A percentile compares a stretch with the other conserved stretches of the same genome.
Evolutionary conservation across 371 early-diverging fungal species (phyloP).

Genomic region (Rhizopus microsporus): DNA sequence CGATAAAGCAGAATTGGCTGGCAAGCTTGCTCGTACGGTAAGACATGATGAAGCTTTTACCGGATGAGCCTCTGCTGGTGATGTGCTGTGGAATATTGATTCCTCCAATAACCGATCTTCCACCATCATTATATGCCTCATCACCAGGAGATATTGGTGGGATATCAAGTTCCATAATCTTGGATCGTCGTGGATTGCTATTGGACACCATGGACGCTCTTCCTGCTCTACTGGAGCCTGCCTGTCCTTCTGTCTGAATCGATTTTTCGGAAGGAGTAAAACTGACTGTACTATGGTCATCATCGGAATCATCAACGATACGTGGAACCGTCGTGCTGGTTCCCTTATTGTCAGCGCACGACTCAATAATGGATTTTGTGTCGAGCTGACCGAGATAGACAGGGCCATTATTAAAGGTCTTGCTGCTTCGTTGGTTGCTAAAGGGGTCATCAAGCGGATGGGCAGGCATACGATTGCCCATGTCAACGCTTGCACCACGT

Average conservation of each 20-base stretch:
- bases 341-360: neutral
- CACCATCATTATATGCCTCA: too few species aligned
- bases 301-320: slow-evolving; percentile 18
- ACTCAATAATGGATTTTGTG: slow-evolving; percentile 8
- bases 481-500: slow-evolving; percentile 37
- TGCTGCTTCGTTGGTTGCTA: neutral
- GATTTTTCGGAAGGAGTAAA: slow-evolving; percentile 21
- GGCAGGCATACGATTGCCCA: neutral
- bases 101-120: too few species aligned
- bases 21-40: slow-evolving; percentile 59
- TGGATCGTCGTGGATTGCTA: slow-evolving; percentile 6
- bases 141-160: neutral
- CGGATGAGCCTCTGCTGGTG: neutral
- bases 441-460: neutral
- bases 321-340: slow-evolving; percentile 3
- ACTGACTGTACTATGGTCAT: slow-evolving; percentile 18
- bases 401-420: slow-evolving; percentile 15
- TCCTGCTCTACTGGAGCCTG: slow-evolving; percentile 14
- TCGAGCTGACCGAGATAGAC: slow-evolving; percentile 26
- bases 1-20: slow-evolving; percentile 65
- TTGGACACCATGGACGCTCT: slow-evolving; percentile 6
- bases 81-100: neutral
- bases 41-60: slow-evolving; percentile 50
- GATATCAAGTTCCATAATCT: slow-evolving; percentile 17
- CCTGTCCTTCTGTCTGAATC: slow-evolving; percentile 22